Evolutionary conservation across 2,329 filamentous ascomycete species (phyloP).

Genomic region (Lachnellula hyalina): DNA sequence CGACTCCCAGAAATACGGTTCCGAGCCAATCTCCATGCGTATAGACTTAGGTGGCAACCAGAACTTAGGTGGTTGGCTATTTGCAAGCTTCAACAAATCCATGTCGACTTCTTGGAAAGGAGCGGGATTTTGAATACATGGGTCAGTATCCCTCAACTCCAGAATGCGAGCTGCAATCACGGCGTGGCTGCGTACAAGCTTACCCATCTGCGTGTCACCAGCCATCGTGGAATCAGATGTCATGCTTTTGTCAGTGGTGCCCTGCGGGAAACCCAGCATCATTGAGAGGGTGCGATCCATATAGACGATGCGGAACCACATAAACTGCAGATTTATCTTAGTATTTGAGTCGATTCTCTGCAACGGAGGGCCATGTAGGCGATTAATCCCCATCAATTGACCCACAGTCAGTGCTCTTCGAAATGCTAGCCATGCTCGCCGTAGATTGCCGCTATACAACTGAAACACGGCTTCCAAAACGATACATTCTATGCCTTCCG

Average conservation of each 20-base stretch:
- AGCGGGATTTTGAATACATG: constrained; percentile 20
- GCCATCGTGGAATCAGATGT: constrained; percentile 26
- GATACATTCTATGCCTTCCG: constrained; percentile 46
- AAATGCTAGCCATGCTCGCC: constrained; percentile 40
- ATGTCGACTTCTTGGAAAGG: constrained; percentile 32
- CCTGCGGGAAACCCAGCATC: constrained; percentile 42
- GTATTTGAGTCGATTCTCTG: constrained; percentile 24
- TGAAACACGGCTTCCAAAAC: constrained; percentile 41
- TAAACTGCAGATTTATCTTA: constrained; percentile 30
- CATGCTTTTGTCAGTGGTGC: constrained; percentile 36
- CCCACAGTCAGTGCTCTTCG: constrained; percentile 44
- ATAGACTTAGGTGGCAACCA: constrained; percentile 26
- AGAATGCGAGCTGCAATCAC: constrained; percentile 35
- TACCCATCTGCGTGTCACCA: constrained; percentile 36
- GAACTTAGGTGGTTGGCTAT: constrained; percentile 19
- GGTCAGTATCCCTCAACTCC: constrained; percentile 31
- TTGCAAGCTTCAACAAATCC: constrained; percentile 30
- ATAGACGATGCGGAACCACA: constrained; percentile 43
- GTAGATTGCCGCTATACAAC: constrained; percentile 40
- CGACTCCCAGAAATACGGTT: constrained; percentile 13
- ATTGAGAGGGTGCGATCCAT: constrained; percentile 44
- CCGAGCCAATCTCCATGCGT: constrained; percentile 3
- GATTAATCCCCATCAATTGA: constrained; percentile 24
- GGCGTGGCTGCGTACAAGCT: constrained; percentile 41
- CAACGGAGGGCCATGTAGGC: constrained; percentile 7